Evolutionary conservation across 306 rosid species (phyloP), one percentile per base, ranked within the genome.

Genomic region (Gastrolobium bilobum): DNA sequence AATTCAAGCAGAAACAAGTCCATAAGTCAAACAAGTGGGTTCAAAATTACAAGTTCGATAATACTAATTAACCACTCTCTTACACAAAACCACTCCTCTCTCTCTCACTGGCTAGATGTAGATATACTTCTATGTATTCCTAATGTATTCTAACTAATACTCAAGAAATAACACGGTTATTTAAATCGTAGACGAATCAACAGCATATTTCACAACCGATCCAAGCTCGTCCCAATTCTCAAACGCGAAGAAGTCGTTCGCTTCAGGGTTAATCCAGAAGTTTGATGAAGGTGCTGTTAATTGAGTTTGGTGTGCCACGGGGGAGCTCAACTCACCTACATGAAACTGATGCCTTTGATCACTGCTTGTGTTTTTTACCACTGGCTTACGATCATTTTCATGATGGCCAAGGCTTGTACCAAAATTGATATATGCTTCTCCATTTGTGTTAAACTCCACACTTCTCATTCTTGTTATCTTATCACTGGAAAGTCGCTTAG

Each of bases 201-300:
- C 86, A 81, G 87, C 84, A 60, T 87, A 89, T 68, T 87, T 92
- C 10, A 93, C 78, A 38, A 86, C 87, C 3, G 98, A 88, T 81
- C 87, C 89, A 50, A 92, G 90, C 87, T 95, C 99, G 73, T 95
- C 98, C 98, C 97, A 90, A 48, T 86, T 84, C 40, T 71, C 91
- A 68, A 56, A 67, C 0, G 50, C 13, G 6, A 89, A 80, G 8
- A 87, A 47, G 39, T 80, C 87, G 11, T 75, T 38, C 4, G 73
- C 71, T 56, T 71, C 79, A 3, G 48, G 80, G 76, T 57, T 75
- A 2, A n/a, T 62, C 84, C 90, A 76, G 37, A 83, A 68, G 82
- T 78, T 83, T n/a, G 93, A 76, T 73, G 80, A 77, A 13, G 50
- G 83, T 46, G 77, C 70, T 15, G 40, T 42, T 46, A 35, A 35